Evolutionary conservation across 1,139 yeast species (phyloP), one percentile per base, ranked within the genome.

Genomic region (Debaryomycetaceae sp.): DNA sequence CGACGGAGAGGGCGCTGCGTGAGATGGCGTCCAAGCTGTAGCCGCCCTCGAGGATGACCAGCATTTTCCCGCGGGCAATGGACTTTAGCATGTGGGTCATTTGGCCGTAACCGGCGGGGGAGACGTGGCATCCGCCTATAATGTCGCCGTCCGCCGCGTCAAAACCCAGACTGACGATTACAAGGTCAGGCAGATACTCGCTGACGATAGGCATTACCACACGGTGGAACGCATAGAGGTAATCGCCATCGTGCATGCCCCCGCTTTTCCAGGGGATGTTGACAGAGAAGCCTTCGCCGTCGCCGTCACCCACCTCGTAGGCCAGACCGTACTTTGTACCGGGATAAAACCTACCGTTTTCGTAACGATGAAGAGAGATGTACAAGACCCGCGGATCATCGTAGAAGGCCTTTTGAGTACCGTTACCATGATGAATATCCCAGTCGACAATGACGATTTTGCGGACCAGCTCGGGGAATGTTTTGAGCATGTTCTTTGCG

Each of bases 71-170:
- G 41, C 72, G 73, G 3, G 96, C 95, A 28, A 92, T 60, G 23
- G 83, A 75, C 53, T 86, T 87, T 40, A 92, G 62, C 77, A 78
- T 68, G 46, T 86, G 95, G 3, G 97, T 83, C 95, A 92, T 85
- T 39, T 85, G 87, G 5, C 95, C 96, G 50, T 90, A 92, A 13
- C 96, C 95, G 25, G 86, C 80, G 2, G 98, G 98, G 0, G 95
- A 72, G 4, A 92, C 94, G 51, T 83, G 93, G 51, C 96, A 90
- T 24, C 92, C 95, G n/a, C 98, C 99, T 40, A 92, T 83, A 32
- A 85, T 78, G 55, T 92, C 99, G 30, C 97, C 98, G 43, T 83
- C 95, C 0, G 99, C 99, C 15, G 98, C 98, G 58, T 90, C 99
- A 47, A 90, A 90, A 0, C 99, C 99, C 1, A 97, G 78, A 25